A percentile compares a stretch with the other conserved stretches of the same genome.
Conservation (phyloP, 805 yeast genomes). For the Candida sanyiensis region DNA sequence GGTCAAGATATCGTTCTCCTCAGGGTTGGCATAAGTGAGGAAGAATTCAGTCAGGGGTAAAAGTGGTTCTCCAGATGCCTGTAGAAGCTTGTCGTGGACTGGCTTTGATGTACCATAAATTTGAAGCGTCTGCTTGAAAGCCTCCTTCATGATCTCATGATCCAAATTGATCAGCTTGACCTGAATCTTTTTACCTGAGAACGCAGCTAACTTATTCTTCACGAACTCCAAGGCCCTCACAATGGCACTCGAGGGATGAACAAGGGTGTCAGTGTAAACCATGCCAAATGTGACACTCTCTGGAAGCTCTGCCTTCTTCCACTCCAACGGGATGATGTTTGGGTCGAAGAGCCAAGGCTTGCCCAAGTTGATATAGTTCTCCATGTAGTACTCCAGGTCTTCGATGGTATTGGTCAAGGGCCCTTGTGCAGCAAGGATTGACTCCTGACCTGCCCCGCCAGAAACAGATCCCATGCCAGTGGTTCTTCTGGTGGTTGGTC, state of each 20-base stretch:
- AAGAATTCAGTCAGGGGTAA: slow-evolving; percentile 59
- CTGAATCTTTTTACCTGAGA: slow-evolving; percentile 32
- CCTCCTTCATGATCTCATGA: slow-evolving; percentile 47
- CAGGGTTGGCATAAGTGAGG: slow-evolving; percentile 48
- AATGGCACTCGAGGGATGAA: slow-evolving; percentile 62
- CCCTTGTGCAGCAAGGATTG: slow-evolving; percentile 63
- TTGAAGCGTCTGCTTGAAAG: slow-evolving; percentile 45
- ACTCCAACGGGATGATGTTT: slow-evolving; percentile 31
- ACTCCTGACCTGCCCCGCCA: slow-evolving; percentile 38
- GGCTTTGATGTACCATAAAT: slow-evolving; percentile 58
- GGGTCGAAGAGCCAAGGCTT: slow-evolving; percentile 56
- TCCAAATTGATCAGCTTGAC: slow-evolving; percentile 49
- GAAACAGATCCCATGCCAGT: slow-evolving; percentile 23
- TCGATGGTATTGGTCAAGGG: slow-evolving; percentile 61
- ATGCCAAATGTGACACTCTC: slow-evolving; percentile 52
- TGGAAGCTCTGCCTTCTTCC: slow-evolving; percentile 32
- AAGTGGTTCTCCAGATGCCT: slow-evolving; percentile 66
- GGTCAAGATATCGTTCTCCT: slow-evolving; percentile 52
- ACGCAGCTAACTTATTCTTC: slow-evolving; percentile 39
- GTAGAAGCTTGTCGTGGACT: slow-evolving; percentile 48
- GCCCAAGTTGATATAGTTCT: slow-evolving; percentile 44
- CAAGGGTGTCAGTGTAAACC: slow-evolving; percentile 58
- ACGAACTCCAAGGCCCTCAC: slow-evolving; percentile 48
- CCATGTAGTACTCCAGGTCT: slow-evolving; percentile 66
- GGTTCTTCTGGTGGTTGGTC: slow-evolving; percentile 53